These are phyloP conservation scores for Actinomucor elegans DNA, from an alignment of 371 early-diverging fungal species.

Conservation along the genomic window DNA sequence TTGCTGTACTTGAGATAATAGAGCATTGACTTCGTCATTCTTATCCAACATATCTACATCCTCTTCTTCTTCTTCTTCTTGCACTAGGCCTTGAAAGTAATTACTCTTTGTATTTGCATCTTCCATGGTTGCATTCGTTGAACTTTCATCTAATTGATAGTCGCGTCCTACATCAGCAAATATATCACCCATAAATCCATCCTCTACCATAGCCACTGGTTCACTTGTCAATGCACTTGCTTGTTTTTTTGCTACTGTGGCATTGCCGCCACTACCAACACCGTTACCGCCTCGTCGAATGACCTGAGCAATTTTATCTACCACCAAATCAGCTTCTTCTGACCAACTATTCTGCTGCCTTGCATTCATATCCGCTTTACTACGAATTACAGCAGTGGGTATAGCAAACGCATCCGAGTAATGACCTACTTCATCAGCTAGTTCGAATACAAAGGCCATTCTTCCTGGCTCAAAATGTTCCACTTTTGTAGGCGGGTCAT, in stretches of 20 bases:
- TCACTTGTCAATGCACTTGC: conserved; percentile 14
- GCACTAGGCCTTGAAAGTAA: conserved; percentile 25
- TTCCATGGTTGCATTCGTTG: conserved; percentile 11
- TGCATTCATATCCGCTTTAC: conserved; percentile 59
- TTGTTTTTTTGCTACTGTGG: conserved; percentile 35
- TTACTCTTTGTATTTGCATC: conserved; percentile 5
- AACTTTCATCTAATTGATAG: conserved; percentile 59
- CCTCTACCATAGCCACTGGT: conserved; percentile 20
- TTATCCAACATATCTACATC: conserved; percentile 26
- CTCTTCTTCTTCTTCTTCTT: conserved; percentile 28
- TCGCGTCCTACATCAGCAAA: conserved; percentile 87
- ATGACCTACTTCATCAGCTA: conserved; percentile 55
- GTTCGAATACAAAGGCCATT: conserved; percentile 78
- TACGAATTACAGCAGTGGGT: conserved; percentile 77
- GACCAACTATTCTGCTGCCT: conserved; percentile 25
- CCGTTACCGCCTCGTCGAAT: conserved; percentile 39
- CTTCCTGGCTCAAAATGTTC: conserved; percentile 80
- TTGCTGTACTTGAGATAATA: conserved; percentile 20
- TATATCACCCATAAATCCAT: conserved; percentile 62
- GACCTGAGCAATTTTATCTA: conserved; percentile 73
- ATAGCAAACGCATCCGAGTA: conserved; percentile 61
- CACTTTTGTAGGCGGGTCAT: conserved; percentile 28
- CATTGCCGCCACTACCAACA: conserved; percentile 18
- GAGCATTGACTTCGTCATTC: conserved; percentile 12
- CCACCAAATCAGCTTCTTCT: conserved; percentile 59